These are phyloP conservation scores for Botrytis elliptica DNA, from an alignment of 2,329 filamentous ascomycete genomes.

Conservation along the genomic window DNA sequence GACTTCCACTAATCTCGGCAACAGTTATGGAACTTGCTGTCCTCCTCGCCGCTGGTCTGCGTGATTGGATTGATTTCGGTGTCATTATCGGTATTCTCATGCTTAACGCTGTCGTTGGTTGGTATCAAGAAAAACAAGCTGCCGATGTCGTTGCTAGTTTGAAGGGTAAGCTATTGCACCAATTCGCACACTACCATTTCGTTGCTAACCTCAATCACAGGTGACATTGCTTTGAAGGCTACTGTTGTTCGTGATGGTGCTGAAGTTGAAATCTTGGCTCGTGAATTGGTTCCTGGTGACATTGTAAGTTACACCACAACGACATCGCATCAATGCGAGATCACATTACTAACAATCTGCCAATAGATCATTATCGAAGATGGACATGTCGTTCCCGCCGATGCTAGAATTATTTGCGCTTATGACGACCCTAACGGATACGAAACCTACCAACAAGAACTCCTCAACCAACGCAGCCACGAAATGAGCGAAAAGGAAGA, in stretches of 20 bases:
- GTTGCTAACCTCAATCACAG: slow-evolving; percentile 35
- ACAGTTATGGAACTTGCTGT: slow-evolving; percentile 76
- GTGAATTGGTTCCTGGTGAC: slow-evolving; percentile 74
- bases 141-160: slow-evolving; percentile 72
- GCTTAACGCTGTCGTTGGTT: slow-evolving; percentile 74
- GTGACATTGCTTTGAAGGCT: slow-evolving; percentile 75
- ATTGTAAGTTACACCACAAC: slow-evolving; percentile 53
- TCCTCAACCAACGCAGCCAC: slow-evolving; percentile 59
- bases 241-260: slow-evolving; percentile 65
- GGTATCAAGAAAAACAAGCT: slow-evolving; percentile 80
- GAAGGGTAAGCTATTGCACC: slow-evolving; percentile 45
- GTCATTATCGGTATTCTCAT: slow-evolving; percentile 74
- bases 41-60: slow-evolving; percentile 69
- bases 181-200: background rate
- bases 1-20: slow-evolving; percentile 23
- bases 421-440: slow-evolving; percentile 67
- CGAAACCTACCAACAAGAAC: slow-evolving; percentile 64
- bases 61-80: slow-evolving; percentile 75
- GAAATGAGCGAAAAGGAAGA: slow-evolving; percentile 55
- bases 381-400: slow-evolving; percentile 68
- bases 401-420: slow-evolving; percentile 70
- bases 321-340: background rate
- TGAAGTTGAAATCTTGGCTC: slow-evolving; percentile 67
- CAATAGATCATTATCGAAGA: slow-evolving; percentile 66
- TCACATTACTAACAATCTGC: background rate